Percentiles rank a stretch among this genome's conserved stretches.
Evolutionary conservation across 768 basidiomycete genomes (phyloP).

Genomic region (Coprinellus micaceus): DNA sequence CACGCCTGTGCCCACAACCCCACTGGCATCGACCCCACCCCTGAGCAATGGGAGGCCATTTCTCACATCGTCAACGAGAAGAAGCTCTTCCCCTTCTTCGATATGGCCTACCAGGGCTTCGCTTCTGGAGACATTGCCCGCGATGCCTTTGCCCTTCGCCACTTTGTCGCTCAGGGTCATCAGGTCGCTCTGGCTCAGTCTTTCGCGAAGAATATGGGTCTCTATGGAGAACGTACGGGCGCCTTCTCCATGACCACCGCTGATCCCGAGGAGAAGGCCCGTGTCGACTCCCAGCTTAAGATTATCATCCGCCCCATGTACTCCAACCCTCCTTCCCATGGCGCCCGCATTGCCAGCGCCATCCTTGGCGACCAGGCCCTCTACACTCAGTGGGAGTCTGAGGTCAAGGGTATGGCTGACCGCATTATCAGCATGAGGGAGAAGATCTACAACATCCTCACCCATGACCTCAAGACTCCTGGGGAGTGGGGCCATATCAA

Average conservation of each 20-base stretch:
- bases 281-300: conserved; percentile 92
- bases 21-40: conserved; percentile 95
- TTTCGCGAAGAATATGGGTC: conserved; percentile 99
- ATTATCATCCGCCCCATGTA: conserved; percentile 95
- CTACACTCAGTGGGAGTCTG: conserved; percentile 83
- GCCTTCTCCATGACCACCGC: conserved; percentile 81
- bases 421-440: conserved; percentile 93
- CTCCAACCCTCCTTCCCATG: conserved; percentile 94
- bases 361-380: conserved; percentile 75
- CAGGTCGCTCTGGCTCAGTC: conserved; percentile 89
- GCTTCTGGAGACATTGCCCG: conserved; percentile 88
- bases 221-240: conserved; percentile 98
- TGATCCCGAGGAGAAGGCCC: conserved; percentile 72
- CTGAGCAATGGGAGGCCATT: conserved; percentile 88
- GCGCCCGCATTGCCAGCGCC: conserved; percentile 80
- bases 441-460: conserved; percentile 72
- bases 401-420: conserved; percentile 94
- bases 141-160: conserved; percentile 92
- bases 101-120: conserved; percentile 99
- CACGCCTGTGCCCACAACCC: conserved; percentile 99
- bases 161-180: conserved; percentile 90
- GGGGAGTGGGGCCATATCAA: conserved; percentile 95
- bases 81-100: conserved; percentile 96
- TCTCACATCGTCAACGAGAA: conserved; percentile 85
- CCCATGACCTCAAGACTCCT: conserved; percentile 80